phyloP scores from a whole-genome alignment of 371 early-diverging fungal species.

The Rhizopus delemar region DNA sequence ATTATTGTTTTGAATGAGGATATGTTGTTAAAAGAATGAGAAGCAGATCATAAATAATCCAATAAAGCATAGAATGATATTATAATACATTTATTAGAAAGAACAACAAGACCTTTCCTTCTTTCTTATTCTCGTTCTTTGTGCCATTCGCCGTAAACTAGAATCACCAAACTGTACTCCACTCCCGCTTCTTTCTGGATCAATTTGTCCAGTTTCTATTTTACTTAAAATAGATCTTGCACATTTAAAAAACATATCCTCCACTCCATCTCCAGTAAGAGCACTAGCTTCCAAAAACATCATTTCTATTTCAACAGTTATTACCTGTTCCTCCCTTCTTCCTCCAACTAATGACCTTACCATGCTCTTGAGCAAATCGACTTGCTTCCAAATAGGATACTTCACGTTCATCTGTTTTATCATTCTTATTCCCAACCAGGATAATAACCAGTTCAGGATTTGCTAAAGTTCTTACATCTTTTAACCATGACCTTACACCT shows the following conservation, averaged over 20 bases:
- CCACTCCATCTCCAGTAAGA: slow-evolving; percentile 61
- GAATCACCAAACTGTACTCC: slow-evolving; percentile 68
- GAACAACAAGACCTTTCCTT: slow-evolving; percentile 61
- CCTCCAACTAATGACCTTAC: slow-evolving; percentile 24
- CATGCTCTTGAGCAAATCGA: slow-evolving; percentile 70
- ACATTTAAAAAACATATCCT: slow-evolving; percentile 64
- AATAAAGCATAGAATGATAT: background rate
- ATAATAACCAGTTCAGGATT: slow-evolving; percentile 68
- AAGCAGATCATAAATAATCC: too few species aligned
- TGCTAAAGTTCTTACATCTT: slow-evolving; percentile 65
- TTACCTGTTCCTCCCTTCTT: background rate
- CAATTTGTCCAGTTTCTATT: slow-evolving; percentile 66
- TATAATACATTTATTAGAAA: slow-evolving; percentile 11
- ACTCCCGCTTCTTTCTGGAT: slow-evolving; percentile 64
- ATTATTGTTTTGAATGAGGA: too few species aligned
- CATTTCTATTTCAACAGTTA: slow-evolving; percentile 42
- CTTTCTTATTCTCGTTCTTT: slow-evolving; percentile 54
- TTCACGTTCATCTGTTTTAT: slow-evolving; percentile 59
- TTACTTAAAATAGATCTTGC: slow-evolving; percentile 63
- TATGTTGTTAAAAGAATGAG: too few species aligned
- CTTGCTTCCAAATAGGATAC: slow-evolving; percentile 69
- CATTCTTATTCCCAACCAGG: slow-evolving; percentile 75
- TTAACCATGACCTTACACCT: slow-evolving; percentile 63
- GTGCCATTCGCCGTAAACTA: slow-evolving; percentile 61
- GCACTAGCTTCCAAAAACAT: slow-evolving; percentile 68